Evolutionary conservation across 2,329 filamentous ascomycete genomes (phyloP).

Genomic region (Neonectria hederae): DNA sequence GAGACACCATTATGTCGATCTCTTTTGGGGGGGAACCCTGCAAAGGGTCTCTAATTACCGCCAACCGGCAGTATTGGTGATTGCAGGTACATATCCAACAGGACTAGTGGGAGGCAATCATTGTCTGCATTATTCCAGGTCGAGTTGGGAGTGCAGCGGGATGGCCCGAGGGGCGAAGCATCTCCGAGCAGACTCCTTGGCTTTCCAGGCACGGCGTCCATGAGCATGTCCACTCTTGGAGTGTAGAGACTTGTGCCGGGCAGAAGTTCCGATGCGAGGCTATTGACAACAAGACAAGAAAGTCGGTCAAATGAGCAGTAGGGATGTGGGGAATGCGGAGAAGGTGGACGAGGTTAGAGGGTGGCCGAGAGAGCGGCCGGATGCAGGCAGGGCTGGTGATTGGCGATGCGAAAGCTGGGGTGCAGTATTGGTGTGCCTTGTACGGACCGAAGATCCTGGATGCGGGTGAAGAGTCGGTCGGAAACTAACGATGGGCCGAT

Average conservation of each 20-base stretch:
- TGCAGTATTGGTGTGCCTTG: constrained; percentile 36
- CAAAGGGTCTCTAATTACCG: not conserved
- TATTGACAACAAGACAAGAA: constrained; percentile 9
- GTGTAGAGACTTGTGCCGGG: constrained; percentile 12
- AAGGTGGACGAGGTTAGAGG: not conserved
- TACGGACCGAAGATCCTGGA: constrained; percentile 42
- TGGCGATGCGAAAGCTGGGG: constrained; percentile 40
- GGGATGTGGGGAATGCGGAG: constrained; percentile 15
- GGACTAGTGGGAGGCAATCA: not conserved
- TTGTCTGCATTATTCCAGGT: not conserved
- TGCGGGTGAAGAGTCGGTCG: constrained; percentile 20
- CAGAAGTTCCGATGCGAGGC: constrained; percentile 18
- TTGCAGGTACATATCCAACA: not conserved
- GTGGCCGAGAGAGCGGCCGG: constrained; percentile 4
- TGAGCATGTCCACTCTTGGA: not conserved
- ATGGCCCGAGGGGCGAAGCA: constrained; percentile 5
- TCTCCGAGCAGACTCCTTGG: constrained; percentile 1
- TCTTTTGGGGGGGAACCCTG: not conserved
- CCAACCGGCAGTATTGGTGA: not conserved
- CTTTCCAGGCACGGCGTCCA: not conserved
- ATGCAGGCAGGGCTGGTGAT: constrained; percentile 18
- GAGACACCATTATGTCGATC: not conserved
- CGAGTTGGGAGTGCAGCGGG: not conserved
- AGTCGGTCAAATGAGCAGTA: constrained; percentile 7
- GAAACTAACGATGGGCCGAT: constrained; percentile 21